Evolutionary conservation across 2,329 filamentous ascomycete species (phyloP), one percentile per base, ranked within the genome.

Genomic region (Ascochyta lentis): DNA sequence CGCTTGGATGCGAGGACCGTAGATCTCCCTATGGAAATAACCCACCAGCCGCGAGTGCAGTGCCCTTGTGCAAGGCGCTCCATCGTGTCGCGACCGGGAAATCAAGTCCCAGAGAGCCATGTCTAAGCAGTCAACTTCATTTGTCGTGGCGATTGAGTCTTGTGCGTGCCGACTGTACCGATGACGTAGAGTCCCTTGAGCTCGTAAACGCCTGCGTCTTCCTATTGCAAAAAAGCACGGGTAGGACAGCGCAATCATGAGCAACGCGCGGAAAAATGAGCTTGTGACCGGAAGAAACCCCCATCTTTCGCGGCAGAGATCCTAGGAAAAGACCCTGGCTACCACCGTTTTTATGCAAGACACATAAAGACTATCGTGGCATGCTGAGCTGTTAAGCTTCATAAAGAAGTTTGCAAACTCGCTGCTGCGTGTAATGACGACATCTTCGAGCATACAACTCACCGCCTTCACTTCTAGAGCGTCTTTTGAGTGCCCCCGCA

Each of bases 151-250:
- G 9, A 1, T 12, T 8, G 16, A 39, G 37, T 24, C 37, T 39
- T 23, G 39, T 22, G 42, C 31, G 29, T 42, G 22, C 31, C 23
- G 15, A 22, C 19, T 22, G 23, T 22, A 34, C 5, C 15, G 27
- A 48, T 46, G 50, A 58, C 43, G 43, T 56, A 49, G 19, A 10
- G 12, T 31, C 35, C 12, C 48, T 39, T 38, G 42, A 23, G 49
- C 42, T 31, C 57, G 60, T 68, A 56, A 45, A 59, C 61, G 61
- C 47, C 52, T 51, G 58, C 60, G 59, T 60, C 46, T 6, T 41
- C 53, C 37, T 50, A 46, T 35, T 16, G 34, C 31, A 44, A 44
- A 23, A 19, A 26, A 45, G 51, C 44, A 16, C 34, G 44, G 16
- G 34, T 23, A 27, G 15, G 15, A 37, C 26, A 22, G 24, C 23